Conservation (phyloP, 768 basidiomycete genomes). For the Hypholoma fasciculare region DNA sequence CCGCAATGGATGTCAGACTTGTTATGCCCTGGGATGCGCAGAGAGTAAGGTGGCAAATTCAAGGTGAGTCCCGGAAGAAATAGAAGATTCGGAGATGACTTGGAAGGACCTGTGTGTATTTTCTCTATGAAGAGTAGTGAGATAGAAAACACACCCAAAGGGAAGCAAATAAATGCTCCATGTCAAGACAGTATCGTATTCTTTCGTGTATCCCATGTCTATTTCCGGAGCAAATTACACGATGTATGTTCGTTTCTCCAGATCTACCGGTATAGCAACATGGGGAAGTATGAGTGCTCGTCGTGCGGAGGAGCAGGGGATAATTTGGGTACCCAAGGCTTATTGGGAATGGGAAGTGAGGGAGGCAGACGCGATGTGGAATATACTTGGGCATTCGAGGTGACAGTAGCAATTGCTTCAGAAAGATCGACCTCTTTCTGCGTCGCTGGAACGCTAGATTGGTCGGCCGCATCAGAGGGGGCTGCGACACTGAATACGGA, state of each 20-base stretch:
- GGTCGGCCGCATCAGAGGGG: constrained; percentile 42
- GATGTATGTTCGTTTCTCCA: constrained; percentile 6
- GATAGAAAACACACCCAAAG: too few species aligned
- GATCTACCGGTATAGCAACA: constrained; percentile 57
- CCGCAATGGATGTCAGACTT: too few species aligned
- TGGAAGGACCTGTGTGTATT: too few species aligned
- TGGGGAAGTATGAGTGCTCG: constrained; percentile 81
- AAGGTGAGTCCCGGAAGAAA: too few species aligned
- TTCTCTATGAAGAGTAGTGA: too few species aligned
- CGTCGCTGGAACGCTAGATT: constrained; percentile 44
- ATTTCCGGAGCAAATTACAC: not conserved
- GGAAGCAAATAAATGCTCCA: too few species aligned
- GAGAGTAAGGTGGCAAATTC: too few species aligned
- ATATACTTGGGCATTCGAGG: constrained; percentile 56
- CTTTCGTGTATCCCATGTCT: not conserved
- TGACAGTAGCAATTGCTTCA: constrained; percentile 68
- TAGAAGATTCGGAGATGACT: too few species aligned
- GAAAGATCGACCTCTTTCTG: constrained; percentile 60
- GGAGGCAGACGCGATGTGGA: constrained; percentile 72
- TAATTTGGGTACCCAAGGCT: constrained; percentile 72
- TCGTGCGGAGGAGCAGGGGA: constrained; percentile 84
- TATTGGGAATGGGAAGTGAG: constrained; percentile 61
- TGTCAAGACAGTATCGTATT: too few species aligned
- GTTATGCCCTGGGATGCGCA: too few species aligned
- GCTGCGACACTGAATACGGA: constrained; percentile 46